Base-by-base conservation (phyloP, 352 stramenopile genomes). In the Thraustotheca clavata region DNA sequence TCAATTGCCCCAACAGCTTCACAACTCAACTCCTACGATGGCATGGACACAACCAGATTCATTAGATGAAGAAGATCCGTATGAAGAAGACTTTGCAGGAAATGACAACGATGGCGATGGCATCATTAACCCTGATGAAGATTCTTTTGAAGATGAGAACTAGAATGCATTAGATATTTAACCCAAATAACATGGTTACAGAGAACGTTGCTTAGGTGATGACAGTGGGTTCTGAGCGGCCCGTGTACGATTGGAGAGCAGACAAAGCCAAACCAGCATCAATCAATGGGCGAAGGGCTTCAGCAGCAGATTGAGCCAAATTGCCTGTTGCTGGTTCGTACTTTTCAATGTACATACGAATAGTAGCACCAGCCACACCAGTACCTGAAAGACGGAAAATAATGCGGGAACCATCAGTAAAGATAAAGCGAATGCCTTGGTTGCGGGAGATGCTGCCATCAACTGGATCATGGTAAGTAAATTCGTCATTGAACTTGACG, bases 341-440 rank as follows among this genome's bases (percentile, higher is more conserved):
- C 80, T 99, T 98, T 76, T 99, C 97, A 71, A 99, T 89, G 87
- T 99, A 99, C 91, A 99, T 97, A 68, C 96, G 91, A 69, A 99
- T 94, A 2, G 96, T 99, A 18, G 96, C 96, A 48, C 96, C 96
- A 22, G 92, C 88, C 67, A 97, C 97, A 50, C 96, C 97, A 34
- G 97, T 99, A 59, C 97, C 97, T 65, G 89, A 98, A 29, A 99
- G 80, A 12, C 97, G 91, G 82, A 99, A 99, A 40, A 99, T 90
- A 35, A 98, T 89, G 63, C 97, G 81, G 48, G 91, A 96, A 55
- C 91, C 86, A 73, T 98, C 94, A 49, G 85, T 76, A 54, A 99
- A 99, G 68, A 96, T 86, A 63, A 98, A 89, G 48, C 97, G 94
- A 31, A 99, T 87, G 39, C 97, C 97, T 83, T 99, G 97, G 68